A percentile compares a stretch with the other conserved stretches of the same genome.
These are phyloP conservation scores for Phycomyces blakesleeanus DNA, from an alignment of 192 early-diverging fungal species.

Conservation along the genomic window DNA sequence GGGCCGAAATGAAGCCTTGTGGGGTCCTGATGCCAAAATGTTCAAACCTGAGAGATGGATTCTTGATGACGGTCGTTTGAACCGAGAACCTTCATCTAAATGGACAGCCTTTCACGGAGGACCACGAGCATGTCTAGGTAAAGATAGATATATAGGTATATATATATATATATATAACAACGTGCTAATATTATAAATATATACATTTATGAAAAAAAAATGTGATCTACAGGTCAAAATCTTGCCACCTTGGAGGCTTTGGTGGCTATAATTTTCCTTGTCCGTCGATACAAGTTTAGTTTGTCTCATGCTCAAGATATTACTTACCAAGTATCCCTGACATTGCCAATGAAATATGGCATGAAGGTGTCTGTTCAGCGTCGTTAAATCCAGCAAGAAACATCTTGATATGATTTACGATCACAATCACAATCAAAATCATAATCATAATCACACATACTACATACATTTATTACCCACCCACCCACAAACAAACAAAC, in stretches of 20 bases:
- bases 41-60: slow-evolving; percentile 72
- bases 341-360: slow-evolving; percentile 33
- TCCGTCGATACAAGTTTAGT: slow-evolving; percentile 38
- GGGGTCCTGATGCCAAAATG: slow-evolving; percentile 61
- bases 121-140: slow-evolving; percentile 34
- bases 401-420: too few relatives aligned
- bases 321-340: slow-evolving; percentile 24
- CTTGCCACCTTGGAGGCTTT: slow-evolving; percentile 44
- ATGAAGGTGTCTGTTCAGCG: slow-evolving; percentile 5
- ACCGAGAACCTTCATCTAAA: slow-evolving; percentile 36
- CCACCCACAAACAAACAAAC: too few relatives aligned
- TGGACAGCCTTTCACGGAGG: slow-evolving; percentile 60
- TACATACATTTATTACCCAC: too few relatives aligned
- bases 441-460: too few relatives aligned
- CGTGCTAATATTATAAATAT: background rate
- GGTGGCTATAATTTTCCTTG: slow-evolving; percentile 35
- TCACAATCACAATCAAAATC: too few relatives aligned
- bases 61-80: slow-evolving; percentile 31
- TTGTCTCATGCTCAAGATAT: slow-evolving; percentile 31
- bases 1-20: slow-evolving; percentile 50
- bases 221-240: slow-evolving; percentile 29
- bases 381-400: too few relatives aligned
- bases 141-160: slow-evolving; percentile 5
- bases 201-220: background rate
- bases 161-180: too few relatives aligned